phyloP scores from a whole-genome alignment of 2,329 filamentous ascomycete species.

The Emericellopsis atlantica region DNA sequence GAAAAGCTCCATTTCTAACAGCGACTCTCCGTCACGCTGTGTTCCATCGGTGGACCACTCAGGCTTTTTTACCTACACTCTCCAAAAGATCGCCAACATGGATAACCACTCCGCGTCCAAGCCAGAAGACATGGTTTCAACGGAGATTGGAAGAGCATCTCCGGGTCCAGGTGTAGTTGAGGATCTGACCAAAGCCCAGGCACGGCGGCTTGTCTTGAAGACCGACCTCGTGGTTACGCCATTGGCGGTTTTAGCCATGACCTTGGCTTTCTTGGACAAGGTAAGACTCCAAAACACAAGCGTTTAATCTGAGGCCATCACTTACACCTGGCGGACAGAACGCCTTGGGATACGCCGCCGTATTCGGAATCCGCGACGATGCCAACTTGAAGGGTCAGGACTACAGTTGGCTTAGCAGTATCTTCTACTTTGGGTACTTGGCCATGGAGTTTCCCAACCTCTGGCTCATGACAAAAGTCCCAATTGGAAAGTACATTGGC shows the following conservation, averaged over 20 bases:
- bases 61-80: too few relatives aligned
- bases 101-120: too few relatives aligned
- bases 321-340: background rate
- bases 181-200: background rate
- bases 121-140: too few relatives aligned
- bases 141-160: too few relatives aligned
- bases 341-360: background rate
- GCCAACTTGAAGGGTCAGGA: slow-evolving; percentile 9
- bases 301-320: background rate
- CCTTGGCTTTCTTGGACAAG: background rate
- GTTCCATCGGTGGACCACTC: too few relatives aligned
- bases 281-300: background rate
- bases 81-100: too few relatives aligned
- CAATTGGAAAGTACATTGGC: slow-evolving; percentile 9
- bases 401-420: slow-evolving; percentile 5
- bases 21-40: too few relatives aligned
- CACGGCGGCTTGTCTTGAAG: background rate
- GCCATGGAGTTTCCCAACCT: slow-evolving; percentile 1
- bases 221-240: background rate
- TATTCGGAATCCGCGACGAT: background rate
- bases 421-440: slow-evolving; percentile 1
- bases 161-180: background rate
- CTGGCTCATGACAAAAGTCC: slow-evolving; percentile 8
- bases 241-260: background rate
- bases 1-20: too few relatives aligned